Conservation (phyloP, 2,329 filamentous ascomycete genomes). For the Fusarium tupiense region DNA sequence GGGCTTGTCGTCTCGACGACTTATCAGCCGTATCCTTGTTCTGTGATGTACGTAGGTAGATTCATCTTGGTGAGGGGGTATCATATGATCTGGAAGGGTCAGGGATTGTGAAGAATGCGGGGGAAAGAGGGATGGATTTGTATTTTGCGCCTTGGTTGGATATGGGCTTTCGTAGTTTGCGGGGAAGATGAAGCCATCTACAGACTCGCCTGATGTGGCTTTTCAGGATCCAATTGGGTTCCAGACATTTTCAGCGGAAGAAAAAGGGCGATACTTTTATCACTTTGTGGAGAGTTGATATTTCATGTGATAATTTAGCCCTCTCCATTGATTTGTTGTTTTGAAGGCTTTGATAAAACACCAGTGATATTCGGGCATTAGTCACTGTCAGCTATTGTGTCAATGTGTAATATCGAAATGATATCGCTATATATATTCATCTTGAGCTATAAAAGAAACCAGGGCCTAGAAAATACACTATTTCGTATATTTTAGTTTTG, state of each 20-base stretch:
- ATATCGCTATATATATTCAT: background rate
- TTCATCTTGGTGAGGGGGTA: background rate
- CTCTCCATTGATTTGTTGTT: background rate
- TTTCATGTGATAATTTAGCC: background rate
- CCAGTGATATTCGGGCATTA: too few species aligned
- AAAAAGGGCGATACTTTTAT: background rate
- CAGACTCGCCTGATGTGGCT: background rate
- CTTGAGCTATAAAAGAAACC: too few species aligned
- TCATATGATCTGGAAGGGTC: conserved; percentile 1
- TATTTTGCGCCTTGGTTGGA: background rate
- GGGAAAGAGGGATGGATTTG: background rate
- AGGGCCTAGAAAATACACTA: background rate
- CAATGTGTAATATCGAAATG: too few species aligned
- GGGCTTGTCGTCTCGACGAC: background rate
- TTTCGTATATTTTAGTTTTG: background rate
- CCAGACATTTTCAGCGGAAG: background rate
- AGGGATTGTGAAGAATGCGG: background rate
- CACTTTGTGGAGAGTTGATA: background rate
- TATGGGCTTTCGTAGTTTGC: background rate
- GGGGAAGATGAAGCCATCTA: conserved; percentile 14
- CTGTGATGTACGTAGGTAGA: background rate
- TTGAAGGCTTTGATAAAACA: too few species aligned
- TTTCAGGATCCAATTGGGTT: background rate
- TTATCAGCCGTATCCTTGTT: background rate
- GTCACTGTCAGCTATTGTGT: background rate